phyloP scores from a whole-genome alignment of 1,284 basidiomycete genomes.

The Tranzscheliella williamsii region DNA sequence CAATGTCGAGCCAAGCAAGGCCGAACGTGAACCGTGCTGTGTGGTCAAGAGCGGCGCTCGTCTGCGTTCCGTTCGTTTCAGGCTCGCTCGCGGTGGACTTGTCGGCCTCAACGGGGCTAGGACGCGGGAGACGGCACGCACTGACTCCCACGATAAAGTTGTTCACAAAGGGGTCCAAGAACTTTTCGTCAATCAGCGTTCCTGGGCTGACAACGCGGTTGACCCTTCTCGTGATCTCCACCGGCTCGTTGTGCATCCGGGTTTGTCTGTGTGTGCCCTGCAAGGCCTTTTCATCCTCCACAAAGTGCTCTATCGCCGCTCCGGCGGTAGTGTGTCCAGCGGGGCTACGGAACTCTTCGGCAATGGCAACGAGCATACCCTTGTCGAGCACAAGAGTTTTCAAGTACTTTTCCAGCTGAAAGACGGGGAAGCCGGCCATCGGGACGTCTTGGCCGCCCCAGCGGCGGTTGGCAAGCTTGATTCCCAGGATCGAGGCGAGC shows the following conservation, averaged over 20 bases:
- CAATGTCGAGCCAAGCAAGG: constrained; percentile 57
- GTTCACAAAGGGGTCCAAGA: constrained; percentile 55
- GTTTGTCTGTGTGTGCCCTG: too few relatives aligned
- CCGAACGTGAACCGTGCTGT: constrained; percentile 21
- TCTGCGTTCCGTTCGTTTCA: too few relatives aligned
- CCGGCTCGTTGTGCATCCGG: constrained; percentile 11
- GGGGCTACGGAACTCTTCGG: constrained; percentile 47
- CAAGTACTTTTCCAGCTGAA: constrained; percentile 58
- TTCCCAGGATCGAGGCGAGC: constrained; percentile 40
- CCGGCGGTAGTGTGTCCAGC: too few relatives aligned
- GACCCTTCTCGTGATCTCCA: constrained; percentile 43
- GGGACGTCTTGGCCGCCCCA: constrained; percentile 51
- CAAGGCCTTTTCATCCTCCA: background rate
- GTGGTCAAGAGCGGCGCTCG: too few relatives aligned
- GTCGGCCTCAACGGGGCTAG: background rate
- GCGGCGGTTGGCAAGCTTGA: constrained; percentile 50
- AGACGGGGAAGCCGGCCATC: constrained; percentile 58
- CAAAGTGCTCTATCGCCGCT: background rate
- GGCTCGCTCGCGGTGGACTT: background rate
- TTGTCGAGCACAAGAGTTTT: constrained; percentile 55
- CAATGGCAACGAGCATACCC: constrained; percentile 52
- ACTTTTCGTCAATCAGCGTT: constrained; percentile 58
- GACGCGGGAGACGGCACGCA: background rate
- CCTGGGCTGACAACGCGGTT: constrained; percentile 54
- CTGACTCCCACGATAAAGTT: constrained; percentile 53